Base-by-base conservation (phyloP, 495 filamentous ascomycete species). In the Elaphomyces granulatus region DNA sequence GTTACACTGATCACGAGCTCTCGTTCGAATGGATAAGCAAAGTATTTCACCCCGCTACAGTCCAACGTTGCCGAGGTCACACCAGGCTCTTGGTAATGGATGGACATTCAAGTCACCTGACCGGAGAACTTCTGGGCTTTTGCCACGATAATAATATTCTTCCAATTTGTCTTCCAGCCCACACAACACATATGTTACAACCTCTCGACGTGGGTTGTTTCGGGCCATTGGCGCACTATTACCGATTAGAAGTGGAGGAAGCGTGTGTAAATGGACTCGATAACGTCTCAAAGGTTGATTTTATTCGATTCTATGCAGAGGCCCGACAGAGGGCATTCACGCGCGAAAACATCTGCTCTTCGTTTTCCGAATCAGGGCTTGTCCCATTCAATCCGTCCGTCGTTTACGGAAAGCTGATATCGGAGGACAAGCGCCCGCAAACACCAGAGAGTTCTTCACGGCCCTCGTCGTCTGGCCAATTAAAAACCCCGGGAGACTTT, bases 191-290 rank as follows among this genome's bases (percentile, higher is more conserved):
- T 38, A 19, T 51, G 17, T 21, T 52, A 15, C 38, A 52, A 19
- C 44, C 48, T 21, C 34, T 47, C 19, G 42, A 54, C 42, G 42
- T 53, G 4, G 32, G 51, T 34, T 17, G 31, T 55, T 43, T 53
- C 44, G n/a, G 20, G 2, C 18, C 46, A 23, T 26, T 52, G 40
- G 21, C 41, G 20, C 23, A 28, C 12, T 28, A 28, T 12, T 28
- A 28, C 12, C 23, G 23, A 6, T 6, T 12, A 12, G 23, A 28
- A 28, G 23, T 28, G 6, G 23, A 28, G 23, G 23, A 28, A 12
- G 23, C 23, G 6, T 28, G 12, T 28, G 23, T 12, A 6, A 28
- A 28, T 12, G 23, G 23, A 12, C 23, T 28, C 12, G 23, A 28
- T 12, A n/a, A n/a, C 26, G 45, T 53, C 35, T 28, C 53, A 36